Conservation (phyloP, 306 rosid genomes). For the Senna siamea region DNA sequence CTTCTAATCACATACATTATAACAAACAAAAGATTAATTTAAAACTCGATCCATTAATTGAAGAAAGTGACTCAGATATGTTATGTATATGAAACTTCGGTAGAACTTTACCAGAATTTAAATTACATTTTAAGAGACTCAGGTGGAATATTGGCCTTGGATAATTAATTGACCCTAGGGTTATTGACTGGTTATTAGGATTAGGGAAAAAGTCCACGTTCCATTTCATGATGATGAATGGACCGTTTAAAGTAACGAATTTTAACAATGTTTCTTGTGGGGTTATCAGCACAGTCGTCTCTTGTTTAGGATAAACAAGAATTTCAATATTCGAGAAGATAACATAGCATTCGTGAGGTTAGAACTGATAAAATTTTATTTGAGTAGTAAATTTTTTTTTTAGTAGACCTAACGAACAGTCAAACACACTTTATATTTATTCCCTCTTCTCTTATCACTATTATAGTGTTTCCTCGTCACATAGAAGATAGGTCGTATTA, state of each 20-base stretch:
- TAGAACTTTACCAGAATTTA: conserved; percentile 21
- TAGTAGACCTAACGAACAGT: too few species aligned
- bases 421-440: too few species aligned
- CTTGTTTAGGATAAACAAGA: too few species aligned
- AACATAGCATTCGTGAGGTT: too few species aligned
- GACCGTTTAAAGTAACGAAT: conserved; percentile 32
- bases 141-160: conserved; percentile 12
- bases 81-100: conserved; percentile 13
- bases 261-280: conserved; percentile 33
- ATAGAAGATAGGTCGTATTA: too few species aligned
- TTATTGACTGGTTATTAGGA: conserved; percentile 40
- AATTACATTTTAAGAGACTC: not conserved
- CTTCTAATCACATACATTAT: conserved; percentile 41
- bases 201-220: conserved; percentile 7
- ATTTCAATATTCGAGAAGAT: too few species aligned
- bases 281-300: not conserved
- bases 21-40: conserved; percentile 9
- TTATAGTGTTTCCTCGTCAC: too few species aligned
- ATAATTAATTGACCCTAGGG: conserved; percentile 39
- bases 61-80: conserved; percentile 28
- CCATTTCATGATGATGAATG: conserved; percentile 34
- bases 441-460: too few species aligned
- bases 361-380: too few species aligned
- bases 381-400: too few species aligned
- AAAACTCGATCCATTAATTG: not conserved